Base-by-base conservation (phyloP, 805 yeast genomes). In the Pichia eremophila region DNA sequence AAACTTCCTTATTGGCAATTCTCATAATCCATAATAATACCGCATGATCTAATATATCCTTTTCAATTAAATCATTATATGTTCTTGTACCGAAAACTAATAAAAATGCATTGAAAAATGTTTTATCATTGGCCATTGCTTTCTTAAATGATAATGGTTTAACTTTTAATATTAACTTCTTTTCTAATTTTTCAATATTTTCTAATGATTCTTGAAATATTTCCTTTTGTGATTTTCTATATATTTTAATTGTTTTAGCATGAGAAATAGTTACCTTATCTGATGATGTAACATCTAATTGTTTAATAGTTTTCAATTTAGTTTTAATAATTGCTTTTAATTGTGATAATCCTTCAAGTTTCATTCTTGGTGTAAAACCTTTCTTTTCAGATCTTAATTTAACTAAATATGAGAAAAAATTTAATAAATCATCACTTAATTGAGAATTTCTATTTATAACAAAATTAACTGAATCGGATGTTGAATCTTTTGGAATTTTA, bases 1-100 rank as follows among this genome's bases (percentile, higher is more conserved):
- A 68, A 15, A 58, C 62, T 5, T 59, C 54, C 41, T 66, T 67
- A 58, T 81, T 83, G 48, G 70, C 66, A 48, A 77, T 73, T 54
- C 88, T 70, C 35, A 84, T 75, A 27, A 84, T 66, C 78, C 83
- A 85, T 38, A 85, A 61, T 19, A 81, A 60, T 61, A 85, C 66
- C 2, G 75, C 74, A 54, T 81, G 83, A 47, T 80, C 81, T 48
- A 78, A 64, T 41, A 78, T 69, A 39, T 72, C 68, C 40, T 75
- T 67, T 3, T 62, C 68, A 2, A 72, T 56, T 15, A 84, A 55
- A 41, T 76, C 79, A 5, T 77, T 81, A 54, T 73, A 79, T 19
- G 71, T 68, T 4, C 74, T 62, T 11, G 78, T 71, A 9, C 88
- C 90, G 58, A 81, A 73, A 1, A 77, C 66, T 27, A 79, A 61